A percentile compares a stretch with the other conserved stretches of the same genome.
Evolutionary conservation across 768 basidiomycete species (phyloP).

Genomic region (Boletus sp.): DNA sequence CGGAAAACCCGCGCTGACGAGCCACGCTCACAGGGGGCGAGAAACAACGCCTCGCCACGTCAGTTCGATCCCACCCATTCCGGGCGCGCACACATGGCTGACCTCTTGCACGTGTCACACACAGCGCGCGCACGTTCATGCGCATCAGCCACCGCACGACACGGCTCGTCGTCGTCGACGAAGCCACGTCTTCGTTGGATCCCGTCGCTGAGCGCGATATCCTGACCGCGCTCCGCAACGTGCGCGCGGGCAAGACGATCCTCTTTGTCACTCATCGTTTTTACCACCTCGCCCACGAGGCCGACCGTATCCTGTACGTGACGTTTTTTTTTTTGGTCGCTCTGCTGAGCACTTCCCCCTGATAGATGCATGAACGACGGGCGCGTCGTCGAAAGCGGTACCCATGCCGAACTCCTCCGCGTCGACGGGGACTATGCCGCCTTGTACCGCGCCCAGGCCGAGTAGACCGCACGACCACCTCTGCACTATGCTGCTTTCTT

Average conservation of each 20-base stretch:
- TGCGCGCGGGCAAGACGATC: conserved; percentile 47
- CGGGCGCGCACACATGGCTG: background rate
- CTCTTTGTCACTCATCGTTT: conserved; percentile 60
- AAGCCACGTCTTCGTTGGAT: too few relatives aligned
- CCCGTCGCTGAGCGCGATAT: conserved; percentile 50
- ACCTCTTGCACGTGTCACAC: background rate
- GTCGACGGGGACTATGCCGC: conserved; percentile 14
- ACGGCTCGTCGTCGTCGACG: too few relatives aligned
- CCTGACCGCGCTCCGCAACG: conserved; percentile 37
- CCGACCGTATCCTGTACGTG: conserved; percentile 53
- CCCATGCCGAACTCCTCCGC: conserved; percentile 26
- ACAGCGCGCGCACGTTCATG: conserved; percentile 48
- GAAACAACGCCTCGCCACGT: conserved; percentile 49
- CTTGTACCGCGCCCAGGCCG: too few relatives aligned
- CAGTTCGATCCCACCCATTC: conserved; percentile 17
- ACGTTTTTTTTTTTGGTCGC: too few relatives aligned
- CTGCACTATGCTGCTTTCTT: too few relatives aligned
- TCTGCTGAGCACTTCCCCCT: too few relatives aligned
- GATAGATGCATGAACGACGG: conserved; percentile 36
- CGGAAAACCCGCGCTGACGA: conserved; percentile 2
- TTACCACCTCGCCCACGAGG: too few relatives aligned
- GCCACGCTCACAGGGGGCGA: conserved; percentile 36
- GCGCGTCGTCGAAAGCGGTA: conserved; percentile 29
- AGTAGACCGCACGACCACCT: too few relatives aligned
- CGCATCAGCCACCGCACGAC: too few relatives aligned